Evolutionary conservation across 2,329 filamentous ascomycete species (phyloP), one percentile per base, ranked within the genome.

Genomic region (Alternaria novae-zelandiae): DNA sequence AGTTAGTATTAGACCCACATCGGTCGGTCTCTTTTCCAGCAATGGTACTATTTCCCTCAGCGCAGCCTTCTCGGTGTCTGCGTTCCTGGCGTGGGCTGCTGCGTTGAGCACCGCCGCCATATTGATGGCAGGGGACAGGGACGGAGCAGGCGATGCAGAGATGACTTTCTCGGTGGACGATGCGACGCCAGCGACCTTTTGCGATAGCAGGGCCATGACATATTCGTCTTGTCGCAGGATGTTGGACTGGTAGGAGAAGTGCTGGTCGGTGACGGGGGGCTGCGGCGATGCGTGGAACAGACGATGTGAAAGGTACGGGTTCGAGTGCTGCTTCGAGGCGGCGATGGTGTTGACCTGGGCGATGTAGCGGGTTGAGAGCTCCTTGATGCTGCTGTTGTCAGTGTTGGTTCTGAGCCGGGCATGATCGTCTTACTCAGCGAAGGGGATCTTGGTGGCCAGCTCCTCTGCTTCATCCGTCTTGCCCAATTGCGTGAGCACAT

Each of bases 1-100:
- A 10, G 92, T 94, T 43, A 97, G 83, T 23, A 92, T 82, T 4
- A 97, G 84, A 2, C 94, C 95, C 21, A 97, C 83, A 75, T 97
- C 93, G 63, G 88, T 88, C 0, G 94, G 92, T 28, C 92, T 86
- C 74, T 89, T 90, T 71, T 93, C 90, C 7, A 95, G 82, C 12
- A 94, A 79, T 1, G 88, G 87, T 4, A 92, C 80, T 25, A 96
- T 87, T 36, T 87, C 84, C 75, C 90, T 92, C 32, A 97, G 81
- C 6, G 90, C 89, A 49, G 88, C 85, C 71, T 90, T 91, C 47
- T 89, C 90, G 11, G 69, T 77, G 10, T 85, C 85, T 67, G 85
- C 81, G 36, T 88, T 87, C 50, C 89, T 85, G 8, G 90, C 87
- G 70, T 90, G 87, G 12, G 93, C 93, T 41, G 94, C 93, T 12